Evolutionary conservation across 2,329 filamentous ascomycete species (phyloP).

Genomic region (Myriosclerotinia duriaeana): DNA sequence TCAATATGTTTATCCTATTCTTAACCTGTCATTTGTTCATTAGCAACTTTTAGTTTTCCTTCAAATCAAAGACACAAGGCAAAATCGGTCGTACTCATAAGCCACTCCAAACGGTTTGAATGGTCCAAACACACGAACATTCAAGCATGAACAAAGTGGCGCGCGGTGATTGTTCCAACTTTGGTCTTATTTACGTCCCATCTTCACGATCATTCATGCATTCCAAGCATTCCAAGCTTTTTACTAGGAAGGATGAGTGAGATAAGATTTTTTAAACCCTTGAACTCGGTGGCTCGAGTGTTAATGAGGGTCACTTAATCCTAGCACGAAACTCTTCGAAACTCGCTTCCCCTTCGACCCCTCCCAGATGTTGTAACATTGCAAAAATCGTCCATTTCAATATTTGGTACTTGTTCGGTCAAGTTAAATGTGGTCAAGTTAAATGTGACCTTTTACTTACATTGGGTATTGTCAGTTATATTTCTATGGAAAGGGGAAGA

Average conservation of each 20-base stretch:
- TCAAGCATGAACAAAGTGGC: constrained; percentile 19
- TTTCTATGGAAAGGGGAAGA: neutral
- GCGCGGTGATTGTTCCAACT: constrained; percentile 24
- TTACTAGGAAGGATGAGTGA: neutral
- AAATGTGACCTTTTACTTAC: neutral
- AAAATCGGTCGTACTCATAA: neutral
- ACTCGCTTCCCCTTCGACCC: constrained; percentile 23
- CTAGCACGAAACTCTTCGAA: constrained; percentile 23
- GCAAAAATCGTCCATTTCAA: constrained; percentile 26
- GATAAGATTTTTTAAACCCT: constrained; percentile 16
- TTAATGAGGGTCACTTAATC: constrained; percentile 18
- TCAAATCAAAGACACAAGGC: neutral
- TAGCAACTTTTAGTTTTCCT: neutral
- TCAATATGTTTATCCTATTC: constrained; percentile 14
- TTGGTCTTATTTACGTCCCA: constrained; percentile 20
- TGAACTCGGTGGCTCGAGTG: constrained; percentile 20
- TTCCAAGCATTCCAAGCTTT: constrained; percentile 13
- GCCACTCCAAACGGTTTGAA: constrained; percentile 13
- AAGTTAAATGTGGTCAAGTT: neutral
- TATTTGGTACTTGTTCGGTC: neutral
- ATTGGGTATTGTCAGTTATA: neutral
- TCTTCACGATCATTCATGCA: constrained; percentile 21
- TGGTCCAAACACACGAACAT: constrained; percentile 17
- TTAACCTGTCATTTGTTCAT: constrained; percentile 17
- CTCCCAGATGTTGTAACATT: constrained; percentile 21